phyloP scores from a whole-genome alignment of 164 flowering plant genomes.

The Stephania cephalantha region DNA sequence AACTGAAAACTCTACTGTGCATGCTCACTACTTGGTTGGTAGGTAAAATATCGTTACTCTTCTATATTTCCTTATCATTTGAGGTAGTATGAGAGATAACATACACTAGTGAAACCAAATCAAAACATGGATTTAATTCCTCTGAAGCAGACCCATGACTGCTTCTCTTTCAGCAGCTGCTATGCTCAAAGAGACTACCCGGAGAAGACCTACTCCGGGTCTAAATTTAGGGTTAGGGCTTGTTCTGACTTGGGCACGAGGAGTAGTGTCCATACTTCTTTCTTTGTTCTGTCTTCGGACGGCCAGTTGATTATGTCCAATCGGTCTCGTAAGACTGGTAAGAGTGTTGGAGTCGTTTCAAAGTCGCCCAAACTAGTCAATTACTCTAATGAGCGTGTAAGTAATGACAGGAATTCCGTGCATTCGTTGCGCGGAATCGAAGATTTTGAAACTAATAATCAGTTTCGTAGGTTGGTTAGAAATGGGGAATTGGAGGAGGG shows the following conservation, averaged over 20 bases:
- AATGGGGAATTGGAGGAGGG: conserved; percentile 62
- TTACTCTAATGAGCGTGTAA: conserved; percentile 19
- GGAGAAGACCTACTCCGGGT: conserved; percentile 7
- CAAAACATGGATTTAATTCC: conserved; percentile 46
- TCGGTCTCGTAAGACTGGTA: conserved; percentile 16
- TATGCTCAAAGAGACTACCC: conserved; percentile 9
- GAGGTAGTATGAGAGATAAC: conserved; percentile 3
- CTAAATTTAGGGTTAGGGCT: conserved; percentile 18
- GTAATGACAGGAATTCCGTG: conserved; percentile 13
- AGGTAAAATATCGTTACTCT: too few species aligned
- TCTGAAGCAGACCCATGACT: conserved; percentile 35
- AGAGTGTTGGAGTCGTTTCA: conserved; percentile 28
- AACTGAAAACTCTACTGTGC: too few species aligned
- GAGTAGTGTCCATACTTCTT: conserved; percentile 9
- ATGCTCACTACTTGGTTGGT: too few species aligned
- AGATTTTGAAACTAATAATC: conserved; percentile 51
- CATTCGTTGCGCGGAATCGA: conserved; percentile 29
- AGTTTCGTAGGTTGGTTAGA: conserved; percentile 49
- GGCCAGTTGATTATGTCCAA: conserved; percentile 14
- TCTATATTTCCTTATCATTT: too few species aligned
- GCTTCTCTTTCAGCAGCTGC: conserved; percentile 43
- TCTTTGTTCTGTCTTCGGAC: conserved; percentile 20
- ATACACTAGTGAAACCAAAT: not conserved
- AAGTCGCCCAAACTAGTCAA: conserved; percentile 18
- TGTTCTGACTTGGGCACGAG: conserved; percentile 11